These are phyloP conservation scores for Candida boleticola DNA, from an alignment of 805 yeast species.

Conservation along the genomic window DNA sequence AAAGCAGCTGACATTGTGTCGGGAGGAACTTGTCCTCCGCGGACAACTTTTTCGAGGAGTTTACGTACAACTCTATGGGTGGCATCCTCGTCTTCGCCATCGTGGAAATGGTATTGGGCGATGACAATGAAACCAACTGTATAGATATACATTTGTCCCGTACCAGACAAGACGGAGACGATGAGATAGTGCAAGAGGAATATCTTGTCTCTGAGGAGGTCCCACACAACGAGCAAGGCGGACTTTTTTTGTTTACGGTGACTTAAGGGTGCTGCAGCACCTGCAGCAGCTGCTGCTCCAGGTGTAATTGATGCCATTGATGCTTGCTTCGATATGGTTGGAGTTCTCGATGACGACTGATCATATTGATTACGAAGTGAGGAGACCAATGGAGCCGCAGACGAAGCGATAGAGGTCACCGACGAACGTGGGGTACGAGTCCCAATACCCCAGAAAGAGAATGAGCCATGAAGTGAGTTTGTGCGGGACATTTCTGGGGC, in stretches of 20 bases:
- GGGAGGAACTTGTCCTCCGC: neutral
- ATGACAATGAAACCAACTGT: conserved; percentile 71
- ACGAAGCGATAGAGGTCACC: conserved; percentile 13
- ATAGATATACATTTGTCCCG: conserved; percentile 71
- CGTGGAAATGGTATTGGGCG: conserved; percentile 31
- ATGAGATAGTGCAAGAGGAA: conserved; percentile 54
- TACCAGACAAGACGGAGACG: conserved; percentile 57
- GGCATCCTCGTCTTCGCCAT: conserved; percentile 27
- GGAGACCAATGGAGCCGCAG: conserved; percentile 8
- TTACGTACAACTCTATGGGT: neutral
- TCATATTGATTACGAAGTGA: neutral
- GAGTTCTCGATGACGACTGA: conserved; percentile 1
- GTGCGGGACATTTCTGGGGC: conserved; percentile 4
- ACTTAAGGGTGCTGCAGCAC: neutral
- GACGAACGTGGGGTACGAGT: conserved; percentile 25
- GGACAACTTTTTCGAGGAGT: neutral
- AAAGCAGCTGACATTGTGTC: conserved; percentile 32
- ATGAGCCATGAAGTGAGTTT: conserved; percentile 29
- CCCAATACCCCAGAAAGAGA: conserved; percentile 42
- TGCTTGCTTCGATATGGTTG: conserved; percentile 1
- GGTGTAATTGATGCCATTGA: neutral
- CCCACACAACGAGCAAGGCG: conserved; percentile 18
- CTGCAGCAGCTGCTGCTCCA: neutral
- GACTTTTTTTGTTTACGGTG: conserved; percentile 1
- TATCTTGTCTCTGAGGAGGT: conserved; percentile 19